Base-by-base conservation (phyloP, 1,284 basidiomycete genomes). In the Boletus smithii region DNA sequence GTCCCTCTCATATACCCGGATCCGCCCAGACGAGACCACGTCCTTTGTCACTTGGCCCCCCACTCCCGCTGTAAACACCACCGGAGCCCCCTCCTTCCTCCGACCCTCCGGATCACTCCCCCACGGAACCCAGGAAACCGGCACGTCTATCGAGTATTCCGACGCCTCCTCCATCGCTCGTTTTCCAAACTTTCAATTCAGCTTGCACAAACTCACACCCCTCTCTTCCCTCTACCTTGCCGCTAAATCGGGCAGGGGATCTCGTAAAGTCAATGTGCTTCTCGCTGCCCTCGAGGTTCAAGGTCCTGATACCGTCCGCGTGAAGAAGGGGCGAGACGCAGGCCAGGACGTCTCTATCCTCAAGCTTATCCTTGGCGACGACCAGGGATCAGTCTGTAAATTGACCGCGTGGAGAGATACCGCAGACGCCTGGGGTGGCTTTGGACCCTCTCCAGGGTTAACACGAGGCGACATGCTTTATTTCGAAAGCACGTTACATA, bases 401-500 rank as follows among this genome's bases (percentile, higher is more conserved):
- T 61, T 89, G 11, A 83, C 82, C 6, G 85, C 81, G 3, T 90
- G 88, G 88, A 71, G 87, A 44, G 82, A 87, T 44, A 69, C 76
- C 4, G 87, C 87, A 8, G 82, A 88, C 36, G 63, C 63, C 0
- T 89, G 86, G 88, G 82, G 81, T 42, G 82, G 77, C 2, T 65
- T 65, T 30, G 66, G 68, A 14, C 53, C 55, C 11, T 54, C 57
- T 10, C 60, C 69, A 13, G 72, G 61, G 27, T 62, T 75, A n/a
- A 84, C 81, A 57, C 71, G 82, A 42, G 86, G 87, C 1, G 87
- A 89, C 60, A 69, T 88, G 18, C 70, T 86, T 9, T 71, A 80
- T 49, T 66, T 89, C 18, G 76, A 83, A 62, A 82, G 86, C 84
- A 58, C 44, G 82, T 72, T n/a, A 44, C 39, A n/a, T n/a, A n/a